Evolutionary conservation across 441 rosid genomes (phyloP), one percentile per base, ranked within the genome.

Genomic region (Gossypium davidsonii): DNA sequence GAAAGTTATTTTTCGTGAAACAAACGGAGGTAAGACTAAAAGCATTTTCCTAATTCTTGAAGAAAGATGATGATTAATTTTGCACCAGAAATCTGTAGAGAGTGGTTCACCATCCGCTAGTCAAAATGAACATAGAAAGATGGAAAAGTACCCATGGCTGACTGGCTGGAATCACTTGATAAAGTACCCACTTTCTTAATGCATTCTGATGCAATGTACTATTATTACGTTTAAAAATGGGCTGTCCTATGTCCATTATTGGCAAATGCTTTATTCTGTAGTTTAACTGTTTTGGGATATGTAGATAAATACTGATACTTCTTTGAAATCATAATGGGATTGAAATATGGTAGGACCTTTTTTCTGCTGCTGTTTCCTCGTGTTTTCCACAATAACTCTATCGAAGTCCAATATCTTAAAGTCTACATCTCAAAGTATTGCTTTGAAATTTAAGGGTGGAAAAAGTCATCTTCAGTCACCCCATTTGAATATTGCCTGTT

Each of bases 301-400:
- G n/a, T 48, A 7, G 58, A 18, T 23, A 48, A 66, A n/a, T 23
- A 46, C 6, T 15, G 21, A 66, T 14, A 6, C n/a, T 67, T 7
- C 20, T 66, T 37, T 23, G n/a, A 67, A 67, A 51, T 67, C 37
- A 67, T 25, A 48, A 67, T 67, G 70, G 57, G 42, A 23, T 67
- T 67, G 39, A n/a, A n/a, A 48, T 25, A 67, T 67, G 71, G 70
- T 66, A 21, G 70, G 55, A 11, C 53, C 69, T 42, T 14, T 52
- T 18, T 15, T 28, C 21, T 61, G 21, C 12, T 61, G 66, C 44
- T 31, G 14, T n/a, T 61, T 61, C 67, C 12, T n/a, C 1, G 46
- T 28, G 44, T 4, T 61, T 34, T 61, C 66, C 48, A 61, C 21
- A 28, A 3, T 61, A 61, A 31, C 15, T 44, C 46, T 61, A 61